Evolutionary conservation across 2,329 filamentous ascomycete genomes (phyloP).

Genomic region (Plectosphaerella cucumerina): DNA sequence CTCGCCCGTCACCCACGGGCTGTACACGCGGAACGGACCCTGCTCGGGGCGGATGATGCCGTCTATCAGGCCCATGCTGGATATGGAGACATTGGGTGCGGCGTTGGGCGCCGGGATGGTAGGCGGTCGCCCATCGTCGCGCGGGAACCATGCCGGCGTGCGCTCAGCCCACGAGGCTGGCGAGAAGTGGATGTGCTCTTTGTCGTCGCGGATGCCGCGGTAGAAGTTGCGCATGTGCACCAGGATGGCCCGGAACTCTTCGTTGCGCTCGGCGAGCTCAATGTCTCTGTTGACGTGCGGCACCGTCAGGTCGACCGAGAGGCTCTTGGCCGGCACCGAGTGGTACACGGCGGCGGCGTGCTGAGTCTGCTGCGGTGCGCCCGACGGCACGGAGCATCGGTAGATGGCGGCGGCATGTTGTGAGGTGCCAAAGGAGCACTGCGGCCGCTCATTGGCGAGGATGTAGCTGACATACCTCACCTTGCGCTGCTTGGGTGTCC

Average conservation of each 20-base stretch:
- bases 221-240: conserved; percentile 23
- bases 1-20: conserved; percentile 41
- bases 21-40: conserved; percentile 20
- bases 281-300: background rate
- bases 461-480: conserved; percentile 25
- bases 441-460: conserved; percentile 23
- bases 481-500: background rate
- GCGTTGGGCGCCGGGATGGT: conserved; percentile 20
- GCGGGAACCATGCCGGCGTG: conserved; percentile 7
- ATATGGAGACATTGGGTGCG: conserved; percentile 23
- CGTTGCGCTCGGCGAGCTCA: background rate
- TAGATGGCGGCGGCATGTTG: background rate
- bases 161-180: conserved; percentile 16
- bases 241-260: conserved; percentile 19
- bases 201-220: conserved; percentile 20
- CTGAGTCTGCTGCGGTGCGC: conserved; percentile 15
- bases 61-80: conserved; percentile 31
- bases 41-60: conserved; percentile 20
- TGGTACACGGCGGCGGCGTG: conserved; percentile 25
- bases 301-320: conserved; percentile 20
- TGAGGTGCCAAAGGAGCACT: conserved; percentile 8
- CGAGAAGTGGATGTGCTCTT: conserved; percentile 20
- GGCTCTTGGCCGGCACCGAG: conserved; percentile 20
- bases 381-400: background rate
- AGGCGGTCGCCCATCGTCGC: background rate